Evolutionary conservation across 805 yeast genomes (phyloP).

Genomic region (Schizosaccharomyces cryophilus): DNA sequence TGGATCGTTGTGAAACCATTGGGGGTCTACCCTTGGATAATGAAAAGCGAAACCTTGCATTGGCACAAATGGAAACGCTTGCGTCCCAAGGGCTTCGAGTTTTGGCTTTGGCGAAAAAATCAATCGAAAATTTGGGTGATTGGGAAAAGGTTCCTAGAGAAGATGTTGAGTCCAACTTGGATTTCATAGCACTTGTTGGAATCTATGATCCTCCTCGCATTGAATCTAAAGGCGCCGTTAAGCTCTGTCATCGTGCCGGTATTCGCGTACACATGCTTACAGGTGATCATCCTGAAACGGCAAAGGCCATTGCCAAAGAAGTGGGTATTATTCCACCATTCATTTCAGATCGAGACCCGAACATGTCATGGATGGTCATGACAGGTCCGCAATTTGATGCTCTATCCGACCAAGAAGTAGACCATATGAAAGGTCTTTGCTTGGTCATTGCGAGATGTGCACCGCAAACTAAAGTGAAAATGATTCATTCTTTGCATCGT

Average conservation of each 20-base stretch:
- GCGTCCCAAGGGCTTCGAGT: conserved; percentile 49
- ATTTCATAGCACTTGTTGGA: conserved; percentile 45
- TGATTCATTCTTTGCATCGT: conserved; percentile 54
- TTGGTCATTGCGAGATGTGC: conserved; percentile 65
- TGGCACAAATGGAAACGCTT: conserved; percentile 30
- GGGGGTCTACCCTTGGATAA: conserved; percentile 17
- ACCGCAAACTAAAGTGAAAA: conserved; percentile 57
- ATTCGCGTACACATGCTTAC: conserved; percentile 62
- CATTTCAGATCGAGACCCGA: conserved; percentile 10
- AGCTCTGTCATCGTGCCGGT: conserved; percentile 47
- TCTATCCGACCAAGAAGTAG: conserved; percentile 35
- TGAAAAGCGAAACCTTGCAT: conserved; percentile 20
- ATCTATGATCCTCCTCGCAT: conserved; percentile 60
- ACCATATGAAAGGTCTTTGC: conserved; percentile 39
- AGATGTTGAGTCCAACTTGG: conserved; percentile 27
- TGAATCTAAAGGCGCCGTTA: conserved; percentile 42
- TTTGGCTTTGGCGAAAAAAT: conserved; percentile 38
- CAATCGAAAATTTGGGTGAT: conserved; percentile 7
- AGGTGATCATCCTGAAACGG: conserved; percentile 62
- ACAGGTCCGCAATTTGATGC: conserved; percentile 49
- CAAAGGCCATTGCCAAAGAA: conserved; percentile 55
- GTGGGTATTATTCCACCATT: conserved; percentile 44
- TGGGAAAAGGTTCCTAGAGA: conserved; percentile 19
- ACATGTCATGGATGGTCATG: conserved; percentile 45
- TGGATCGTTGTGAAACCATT: conserved; percentile 11